Evolutionary conservation across 495 filamentous ascomycete genomes (phyloP).

Genomic region (Lepraria neglecta): DNA sequence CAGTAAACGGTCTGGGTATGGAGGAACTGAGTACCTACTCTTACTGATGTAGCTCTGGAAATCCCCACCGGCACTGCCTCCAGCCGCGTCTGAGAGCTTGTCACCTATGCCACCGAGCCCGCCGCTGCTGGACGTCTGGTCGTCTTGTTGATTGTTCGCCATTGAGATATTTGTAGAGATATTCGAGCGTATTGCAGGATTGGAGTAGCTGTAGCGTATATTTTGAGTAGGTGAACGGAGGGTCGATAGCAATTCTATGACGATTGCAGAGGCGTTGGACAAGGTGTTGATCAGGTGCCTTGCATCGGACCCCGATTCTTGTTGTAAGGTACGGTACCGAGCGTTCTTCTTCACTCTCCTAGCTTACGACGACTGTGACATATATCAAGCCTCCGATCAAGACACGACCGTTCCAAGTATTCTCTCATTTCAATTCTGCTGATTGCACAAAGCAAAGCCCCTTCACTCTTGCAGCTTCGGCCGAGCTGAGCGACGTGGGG

Average conservation of each 20-base stretch:
- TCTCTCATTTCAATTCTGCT: neutral
- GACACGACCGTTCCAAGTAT: neutral
- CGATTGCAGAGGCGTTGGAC: neutral
- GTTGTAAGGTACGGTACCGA: neutral
- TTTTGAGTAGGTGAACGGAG: neutral
- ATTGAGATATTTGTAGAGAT: neutral
- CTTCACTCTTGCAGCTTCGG: constrained; percentile 1
- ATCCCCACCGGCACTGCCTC: constrained; percentile 17
- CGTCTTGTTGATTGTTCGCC: constrained; percentile 6
- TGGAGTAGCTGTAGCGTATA: neutral
- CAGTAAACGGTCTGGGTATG: neutral
- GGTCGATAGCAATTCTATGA: neutral
- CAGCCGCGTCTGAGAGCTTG: constrained; percentile 22
- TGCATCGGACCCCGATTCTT: constrained; percentile 1
- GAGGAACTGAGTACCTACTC: constrained; percentile 5
- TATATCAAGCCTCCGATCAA: neutral
- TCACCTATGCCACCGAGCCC: constrained; percentile 15
- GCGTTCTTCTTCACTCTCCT: too few relatives aligned
- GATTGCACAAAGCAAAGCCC: neutral
- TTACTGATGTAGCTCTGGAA: constrained; percentile 16
- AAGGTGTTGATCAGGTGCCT: neutral
- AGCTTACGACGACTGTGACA: neutral
- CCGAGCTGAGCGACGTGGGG: neutral
- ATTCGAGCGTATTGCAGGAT: neutral
- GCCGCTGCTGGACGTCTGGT: constrained; percentile 8